Evolutionary conservation across 1,139 yeast genomes (phyloP).

Genomic region (Kodamaea plutei): DNA sequence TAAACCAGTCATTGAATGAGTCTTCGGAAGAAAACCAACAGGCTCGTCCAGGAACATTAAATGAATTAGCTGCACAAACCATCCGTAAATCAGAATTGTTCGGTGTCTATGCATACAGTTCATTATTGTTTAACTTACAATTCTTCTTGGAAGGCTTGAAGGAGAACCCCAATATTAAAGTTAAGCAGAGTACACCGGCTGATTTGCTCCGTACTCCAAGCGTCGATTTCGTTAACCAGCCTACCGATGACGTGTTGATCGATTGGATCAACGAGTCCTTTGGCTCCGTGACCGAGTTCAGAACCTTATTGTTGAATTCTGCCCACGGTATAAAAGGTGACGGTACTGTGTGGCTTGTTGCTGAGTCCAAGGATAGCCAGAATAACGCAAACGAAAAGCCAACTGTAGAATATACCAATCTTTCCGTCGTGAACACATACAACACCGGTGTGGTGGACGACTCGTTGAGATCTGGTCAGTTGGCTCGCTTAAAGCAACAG

Average conservation of each 20-base stretch:
- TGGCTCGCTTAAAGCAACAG: slow-evolving; percentile 34
- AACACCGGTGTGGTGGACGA: slow-evolving; percentile 67
- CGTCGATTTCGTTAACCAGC: slow-evolving; percentile 30
- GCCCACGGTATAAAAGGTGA: slow-evolving; percentile 67
- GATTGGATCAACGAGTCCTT: slow-evolving; percentile 52
- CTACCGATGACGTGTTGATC: slow-evolving; percentile 33
- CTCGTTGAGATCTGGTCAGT: slow-evolving; percentile 49
- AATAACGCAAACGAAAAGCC: slow-evolving; percentile 24
- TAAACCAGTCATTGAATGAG: slow-evolving; percentile 40
- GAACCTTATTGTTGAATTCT: slow-evolving; percentile 57
- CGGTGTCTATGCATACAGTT: slow-evolving; percentile 52
- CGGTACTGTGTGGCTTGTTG: slow-evolving; percentile 73
- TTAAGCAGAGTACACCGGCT: slow-evolving; percentile 20
- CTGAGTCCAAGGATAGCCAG: slow-evolving; percentile 44
- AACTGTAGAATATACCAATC: slow-evolving; percentile 32
- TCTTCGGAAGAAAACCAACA: slow-evolving; percentile 8
- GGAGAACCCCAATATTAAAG: slow-evolving; percentile 13
- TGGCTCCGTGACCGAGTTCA: slow-evolving; percentile 66
- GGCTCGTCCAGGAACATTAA: slow-evolving; percentile 20
- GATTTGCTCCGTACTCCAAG: slow-evolving; percentile 46
- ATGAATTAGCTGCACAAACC: slow-evolving; percentile 36
- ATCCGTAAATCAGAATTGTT: slow-evolving; percentile 46
- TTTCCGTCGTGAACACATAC: slow-evolving; percentile 71
- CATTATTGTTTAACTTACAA: slow-evolving; percentile 55
- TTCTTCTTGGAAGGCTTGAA: slow-evolving; percentile 57